These are phyloP conservation scores for Pluteus cervinus DNA, from an alignment of 768 basidiomycete species.

Conservation along the genomic window DNA sequence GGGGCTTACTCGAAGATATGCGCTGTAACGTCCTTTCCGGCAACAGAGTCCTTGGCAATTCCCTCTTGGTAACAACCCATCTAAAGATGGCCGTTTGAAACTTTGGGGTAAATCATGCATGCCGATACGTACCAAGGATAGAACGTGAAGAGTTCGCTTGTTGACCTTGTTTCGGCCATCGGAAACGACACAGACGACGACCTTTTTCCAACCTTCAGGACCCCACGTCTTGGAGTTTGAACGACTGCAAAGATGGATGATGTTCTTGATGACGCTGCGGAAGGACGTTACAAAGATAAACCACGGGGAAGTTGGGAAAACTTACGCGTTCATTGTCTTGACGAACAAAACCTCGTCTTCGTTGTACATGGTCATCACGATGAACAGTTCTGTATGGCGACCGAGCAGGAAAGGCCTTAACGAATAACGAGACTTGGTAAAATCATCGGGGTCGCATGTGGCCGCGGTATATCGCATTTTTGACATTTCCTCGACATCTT, in stretches of 20 bases:
- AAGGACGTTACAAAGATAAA: constrained; percentile 8
- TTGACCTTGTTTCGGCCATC: constrained; percentile 85
- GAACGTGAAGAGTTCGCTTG: constrained; percentile 85
- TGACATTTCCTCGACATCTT: constrained; percentile 64
- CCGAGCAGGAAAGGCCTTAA: constrained; percentile 74
- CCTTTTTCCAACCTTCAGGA: constrained; percentile 85
- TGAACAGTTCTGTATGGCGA: constrained; percentile 86
- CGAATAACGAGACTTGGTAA: constrained; percentile 71
- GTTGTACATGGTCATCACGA: constrained; percentile 97
- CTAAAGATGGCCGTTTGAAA: constrained; percentile 22
- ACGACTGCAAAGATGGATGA: constrained; percentile 71
- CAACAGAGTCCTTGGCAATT: constrained; percentile 83
- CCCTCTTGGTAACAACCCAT: constrained; percentile 90
- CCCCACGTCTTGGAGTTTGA: constrained; percentile 77
- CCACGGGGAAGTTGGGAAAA: constrained; percentile 9
- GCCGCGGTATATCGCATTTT: constrained; percentile 88
- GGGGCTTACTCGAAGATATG: constrained; percentile 82
- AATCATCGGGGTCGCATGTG: constrained; percentile 87
- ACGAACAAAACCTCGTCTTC: constrained; percentile 79
- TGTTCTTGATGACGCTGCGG: constrained; percentile 76
- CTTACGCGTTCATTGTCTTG: constrained; percentile 81
- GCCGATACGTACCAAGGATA: constrained; percentile 54
- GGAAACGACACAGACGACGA: constrained; percentile 83
- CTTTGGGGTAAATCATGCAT: not conserved
- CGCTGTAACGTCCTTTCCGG: constrained; percentile 85